These are phyloP conservation scores for Aureobasidium zeae DNA, from an alignment of 2,329 filamentous ascomycete species.

Conservation along the genomic window DNA sequence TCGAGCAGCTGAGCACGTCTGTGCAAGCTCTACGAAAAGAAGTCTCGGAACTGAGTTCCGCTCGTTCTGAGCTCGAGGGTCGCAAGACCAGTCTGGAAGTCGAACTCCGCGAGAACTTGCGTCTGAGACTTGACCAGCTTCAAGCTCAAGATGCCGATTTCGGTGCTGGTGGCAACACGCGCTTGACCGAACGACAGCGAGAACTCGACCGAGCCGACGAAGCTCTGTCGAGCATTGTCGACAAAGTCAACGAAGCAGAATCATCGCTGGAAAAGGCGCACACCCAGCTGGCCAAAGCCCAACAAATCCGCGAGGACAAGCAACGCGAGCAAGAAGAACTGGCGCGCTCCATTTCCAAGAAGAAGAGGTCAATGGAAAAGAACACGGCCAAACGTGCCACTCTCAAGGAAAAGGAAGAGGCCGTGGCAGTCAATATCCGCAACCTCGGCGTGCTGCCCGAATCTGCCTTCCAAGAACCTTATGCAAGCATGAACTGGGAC, in stretches of 20 bases:
- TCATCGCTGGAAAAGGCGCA: slow-evolving; percentile 54
- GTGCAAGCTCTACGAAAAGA: slow-evolving; percentile 68
- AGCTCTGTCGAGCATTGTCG: slow-evolving; percentile 55
- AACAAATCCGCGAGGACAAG: slow-evolving; percentile 52
- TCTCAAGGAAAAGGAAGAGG: slow-evolving; percentile 64
- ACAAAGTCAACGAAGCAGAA: slow-evolving; percentile 67
- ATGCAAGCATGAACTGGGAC: slow-evolving; percentile 71
- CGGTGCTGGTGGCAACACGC: slow-evolving; percentile 41
- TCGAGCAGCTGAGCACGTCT: slow-evolving; percentile 59
- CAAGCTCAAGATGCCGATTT: slow-evolving; percentile 65
- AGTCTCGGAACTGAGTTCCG: slow-evolving; percentile 63
- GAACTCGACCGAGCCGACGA: slow-evolving; percentile 72
- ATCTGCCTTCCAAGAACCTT: slow-evolving; percentile 77
- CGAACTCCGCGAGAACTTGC: slow-evolving; percentile 80
- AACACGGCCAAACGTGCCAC: slow-evolving; percentile 80
- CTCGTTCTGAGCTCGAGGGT: slow-evolving; percentile 67
- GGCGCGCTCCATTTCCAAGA: slow-evolving; percentile 66
- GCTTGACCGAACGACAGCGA: slow-evolving; percentile 66
- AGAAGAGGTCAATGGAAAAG: slow-evolving; percentile 86
- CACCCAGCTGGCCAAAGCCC: slow-evolving; percentile 47
- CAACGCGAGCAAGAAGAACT: slow-evolving; percentile 68
- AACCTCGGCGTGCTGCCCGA: slow-evolving; percentile 89
- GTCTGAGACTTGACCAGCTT: slow-evolving; percentile 78
- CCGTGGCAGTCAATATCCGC: slow-evolving; percentile 80
- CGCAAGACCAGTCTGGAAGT: slow-evolving; percentile 77